phyloP scores from a whole-genome alignment of 1,139 yeast genomes.

The Blastobotrys serpentis region DNA sequence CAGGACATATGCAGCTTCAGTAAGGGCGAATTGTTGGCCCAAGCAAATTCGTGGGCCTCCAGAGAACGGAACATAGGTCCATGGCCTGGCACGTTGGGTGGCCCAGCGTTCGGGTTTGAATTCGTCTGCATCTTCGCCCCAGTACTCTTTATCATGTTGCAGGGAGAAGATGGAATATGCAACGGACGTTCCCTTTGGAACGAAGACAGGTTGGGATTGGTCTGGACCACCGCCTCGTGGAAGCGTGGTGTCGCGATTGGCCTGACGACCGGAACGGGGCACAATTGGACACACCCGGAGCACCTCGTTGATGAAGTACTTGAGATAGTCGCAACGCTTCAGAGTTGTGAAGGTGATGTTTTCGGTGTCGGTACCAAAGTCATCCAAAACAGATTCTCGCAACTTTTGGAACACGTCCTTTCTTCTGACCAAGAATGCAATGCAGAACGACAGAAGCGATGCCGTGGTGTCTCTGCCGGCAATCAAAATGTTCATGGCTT shows the following conservation, averaged over 20 bases:
- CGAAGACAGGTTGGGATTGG: conserved; percentile 43
- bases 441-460: conserved; percentile 45
- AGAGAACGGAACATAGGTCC: conserved; percentile 57
- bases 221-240: conserved; percentile 42
- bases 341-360: conserved; percentile 47
- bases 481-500: conserved; percentile 47
- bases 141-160: conserved; percentile 45
- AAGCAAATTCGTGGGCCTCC: conserved; percentile 63
- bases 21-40: conserved; percentile 60
- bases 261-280: conserved; percentile 51
- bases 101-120: conserved; percentile 55
- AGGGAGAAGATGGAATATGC: conserved; percentile 45
- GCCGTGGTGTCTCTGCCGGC: conserved; percentile 56
- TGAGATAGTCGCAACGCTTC: conserved; percentile 49
- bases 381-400: conserved; percentile 24
- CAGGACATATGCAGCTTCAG: conserved; percentile 52
- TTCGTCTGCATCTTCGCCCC: conserved; percentile 48
- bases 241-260: conserved; percentile 37
- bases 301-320: conserved; percentile 49
- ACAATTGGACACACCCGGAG: conserved; percentile 56
- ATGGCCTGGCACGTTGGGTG: conserved; percentile 30
- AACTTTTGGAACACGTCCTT: conserved; percentile 36
- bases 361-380: conserved; percentile 26
- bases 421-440: conserved; percentile 48
- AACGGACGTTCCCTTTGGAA: conserved; percentile 50